Evolutionary conservation across 805 yeast genomes (phyloP).

Genomic region (Schwanniomyces pseudopolymorphus): DNA sequence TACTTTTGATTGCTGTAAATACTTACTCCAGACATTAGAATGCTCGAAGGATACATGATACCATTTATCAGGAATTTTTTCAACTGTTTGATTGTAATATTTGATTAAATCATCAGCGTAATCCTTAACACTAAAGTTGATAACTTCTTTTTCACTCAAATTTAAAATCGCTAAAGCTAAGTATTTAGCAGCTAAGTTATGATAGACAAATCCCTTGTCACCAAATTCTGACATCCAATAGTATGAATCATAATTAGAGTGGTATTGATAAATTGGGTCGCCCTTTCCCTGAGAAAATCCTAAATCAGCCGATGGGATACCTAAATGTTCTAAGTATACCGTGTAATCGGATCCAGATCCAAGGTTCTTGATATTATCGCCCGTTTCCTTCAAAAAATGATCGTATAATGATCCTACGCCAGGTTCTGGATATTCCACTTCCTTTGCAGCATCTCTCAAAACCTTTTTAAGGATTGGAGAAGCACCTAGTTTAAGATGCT

Average conservation of each 20-base stretch:
- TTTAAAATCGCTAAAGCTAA: constrained; percentile 55
- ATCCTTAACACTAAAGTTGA: constrained; percentile 45
- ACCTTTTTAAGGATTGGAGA: constrained; percentile 57
- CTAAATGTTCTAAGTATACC: constrained; percentile 64
- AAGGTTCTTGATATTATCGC: constrained; percentile 38
- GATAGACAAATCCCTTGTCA: constrained; percentile 54
- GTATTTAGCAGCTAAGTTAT: constrained; percentile 58
- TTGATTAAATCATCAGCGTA: constrained; percentile 46
- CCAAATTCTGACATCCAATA: constrained; percentile 53
- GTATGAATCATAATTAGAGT: constrained; percentile 59
- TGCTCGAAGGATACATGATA: constrained; percentile 16
- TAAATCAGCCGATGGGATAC: constrained; percentile 60
- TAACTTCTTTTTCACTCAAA: constrained; percentile 57
- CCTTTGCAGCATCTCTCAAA: constrained; percentile 44
- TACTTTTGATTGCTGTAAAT: constrained; percentile 11
- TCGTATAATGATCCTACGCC: constrained; percentile 45
- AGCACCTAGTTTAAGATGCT: constrained; percentile 44
- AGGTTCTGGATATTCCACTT: constrained; percentile 43
- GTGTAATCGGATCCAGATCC: constrained; percentile 57
- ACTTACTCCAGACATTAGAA: constrained; percentile 14
- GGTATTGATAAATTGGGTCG: constrained; percentile 57
- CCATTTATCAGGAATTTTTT: constrained; percentile 36
- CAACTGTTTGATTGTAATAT: constrained; percentile 32
- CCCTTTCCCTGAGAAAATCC: constrained; percentile 32
- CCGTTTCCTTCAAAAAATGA: constrained; percentile 41